Evolutionary conservation across 805 yeast genomes (phyloP), one percentile per base, ranked within the genome.

Genomic region (Candida tallmaniae): DNA sequence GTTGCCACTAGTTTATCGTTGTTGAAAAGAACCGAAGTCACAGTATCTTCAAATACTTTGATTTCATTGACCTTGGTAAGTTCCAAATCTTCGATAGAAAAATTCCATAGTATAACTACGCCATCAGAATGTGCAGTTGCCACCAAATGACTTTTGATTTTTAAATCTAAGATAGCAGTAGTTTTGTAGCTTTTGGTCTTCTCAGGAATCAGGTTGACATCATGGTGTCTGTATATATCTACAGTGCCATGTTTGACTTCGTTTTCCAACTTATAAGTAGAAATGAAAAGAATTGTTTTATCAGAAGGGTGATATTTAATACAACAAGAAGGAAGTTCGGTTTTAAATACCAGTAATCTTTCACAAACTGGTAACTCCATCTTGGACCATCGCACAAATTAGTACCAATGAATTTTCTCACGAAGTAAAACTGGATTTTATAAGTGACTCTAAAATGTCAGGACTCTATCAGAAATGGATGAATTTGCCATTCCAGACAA

Each of bases 91-190:
- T 7, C 28, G 7, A 3, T 11, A 18, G 41, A 40, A 30, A 45
- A 48, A 21, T 39, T 42, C 96, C 97, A 93, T 6, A 83, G 39
- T 19, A 62, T 62, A 3, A 90, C 43, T 38, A 73, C 70, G 2
- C 97, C 97, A 0, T 87, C 83, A 0, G 96, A 85, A 51, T 89
- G 95, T 0, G 80, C 88, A 2, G 85, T 70, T 2, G 70, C 68
- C 6, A 71, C 26, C 4, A 62, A 41, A 8, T 60, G 52, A 43
- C 80, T 78, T 0, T 88, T 85, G 34, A 84, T 58, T 44, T 86
- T 84, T 27, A 90, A 46, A 52, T 93, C 98, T 28, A 93, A 56
- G 11, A 93, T 70, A 0, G 97, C 90, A 34, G 80, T 70, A 56
- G 47, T 18, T 44, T 41, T 1, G 62, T 47, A 3, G 58, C 38